Evolutionary conservation across 306 rosid species (phyloP), one percentile per base, ranked within the genome.

Genomic region (Quercus dentata): DNA sequence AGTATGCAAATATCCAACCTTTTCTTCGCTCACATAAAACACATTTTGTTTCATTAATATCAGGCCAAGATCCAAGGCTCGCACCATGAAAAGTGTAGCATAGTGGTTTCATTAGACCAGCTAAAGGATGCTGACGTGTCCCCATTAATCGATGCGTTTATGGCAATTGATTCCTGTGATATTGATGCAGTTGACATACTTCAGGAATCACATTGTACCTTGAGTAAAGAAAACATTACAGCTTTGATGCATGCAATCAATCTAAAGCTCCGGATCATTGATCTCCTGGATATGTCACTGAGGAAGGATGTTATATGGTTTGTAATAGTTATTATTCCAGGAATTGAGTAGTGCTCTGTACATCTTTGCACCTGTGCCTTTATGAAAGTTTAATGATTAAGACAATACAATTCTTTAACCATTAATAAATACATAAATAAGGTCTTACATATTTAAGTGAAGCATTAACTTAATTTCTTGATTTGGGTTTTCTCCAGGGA

Each of bases 181-280:
- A 80, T 93, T 54, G 88, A 93, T 83, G 97, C 90, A 61, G 92
- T 93, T 83, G 97, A 93, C 80, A 70, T 91, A 76, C 83, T 69
- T 67, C 88, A 78, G 58, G 89, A 86, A 81, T 79, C 97, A 74
- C 69, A 89, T 21, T 87, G 89, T 84, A 85, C 57, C 71, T 78
- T 91, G 76, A 86, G 79, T 64, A 90, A 86, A 80, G 94, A 87
- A 41, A 79, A 81, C 84, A 85, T 89, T 79, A 77, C 90, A 76
- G 79, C 82, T 54, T 87, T 93, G 92, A 86, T 93, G 92, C 90
- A 74, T 71, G 91, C 89, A 72, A 78, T 91, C 56, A 71, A 82
- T 58, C 85, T 74, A 86, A 93, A 88, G 92, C 94, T 93, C 83
- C 91, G 91, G 79, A 86, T 84, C 74, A 94, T 89, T 21, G 90